phyloP scores from a whole-genome alignment of 2,329 filamentous ascomycete species.

The Beauveria scarabaeidicola region DNA sequence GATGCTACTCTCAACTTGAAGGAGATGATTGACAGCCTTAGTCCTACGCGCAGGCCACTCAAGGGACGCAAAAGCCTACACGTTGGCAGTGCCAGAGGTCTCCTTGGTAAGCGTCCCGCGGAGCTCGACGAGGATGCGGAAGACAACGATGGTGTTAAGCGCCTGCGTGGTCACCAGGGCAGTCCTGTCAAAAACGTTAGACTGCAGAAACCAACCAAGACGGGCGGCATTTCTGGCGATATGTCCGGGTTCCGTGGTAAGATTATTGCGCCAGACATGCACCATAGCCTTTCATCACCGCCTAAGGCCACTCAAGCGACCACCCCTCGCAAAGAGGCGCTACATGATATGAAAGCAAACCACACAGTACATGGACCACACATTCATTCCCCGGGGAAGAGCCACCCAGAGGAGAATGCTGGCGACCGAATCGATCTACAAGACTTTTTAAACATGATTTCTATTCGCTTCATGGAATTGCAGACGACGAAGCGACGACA shows the following conservation, averaged over 20 bases:
- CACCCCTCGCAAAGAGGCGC: slow-evolving; percentile 48
- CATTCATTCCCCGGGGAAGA: slow-evolving; percentile 30
- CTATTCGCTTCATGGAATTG: slow-evolving; percentile 96
- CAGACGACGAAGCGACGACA: slow-evolving; percentile 91
- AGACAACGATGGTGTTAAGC: slow-evolving; percentile 54
- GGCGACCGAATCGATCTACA: slow-evolving; percentile 67
- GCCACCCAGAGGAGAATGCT: slow-evolving; percentile 40
- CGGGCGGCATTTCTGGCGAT: slow-evolving; percentile 56
- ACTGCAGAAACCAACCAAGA: slow-evolving; percentile 60
- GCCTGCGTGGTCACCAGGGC: slow-evolving; percentile 60
- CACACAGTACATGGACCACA: slow-evolving; percentile 36
- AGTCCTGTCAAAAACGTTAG: slow-evolving; percentile 71
- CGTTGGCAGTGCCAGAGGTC: slow-evolving; percentile 62
- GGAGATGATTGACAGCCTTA: slow-evolving; percentile 70
- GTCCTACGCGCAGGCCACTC: slow-evolving; percentile 61
- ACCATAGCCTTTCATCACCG: slow-evolving; percentile 39
- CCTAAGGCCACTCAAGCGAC: slow-evolving; percentile 33
- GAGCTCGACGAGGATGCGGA: slow-evolving; percentile 59
- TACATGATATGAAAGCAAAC: slow-evolving; percentile 44
- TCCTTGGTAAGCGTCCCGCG: slow-evolving; percentile 64
- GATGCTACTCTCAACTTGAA: slow-evolving; percentile 60
- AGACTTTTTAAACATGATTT: slow-evolving; percentile 90
- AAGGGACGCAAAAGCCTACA: slow-evolving; percentile 68
- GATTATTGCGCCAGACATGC: slow-evolving; percentile 15
- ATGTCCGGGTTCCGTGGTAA: slow-evolving; percentile 29